Base-by-base conservation (phyloP, 2,329 filamentous ascomycete species). In the Claviceps sorghi region DNA sequence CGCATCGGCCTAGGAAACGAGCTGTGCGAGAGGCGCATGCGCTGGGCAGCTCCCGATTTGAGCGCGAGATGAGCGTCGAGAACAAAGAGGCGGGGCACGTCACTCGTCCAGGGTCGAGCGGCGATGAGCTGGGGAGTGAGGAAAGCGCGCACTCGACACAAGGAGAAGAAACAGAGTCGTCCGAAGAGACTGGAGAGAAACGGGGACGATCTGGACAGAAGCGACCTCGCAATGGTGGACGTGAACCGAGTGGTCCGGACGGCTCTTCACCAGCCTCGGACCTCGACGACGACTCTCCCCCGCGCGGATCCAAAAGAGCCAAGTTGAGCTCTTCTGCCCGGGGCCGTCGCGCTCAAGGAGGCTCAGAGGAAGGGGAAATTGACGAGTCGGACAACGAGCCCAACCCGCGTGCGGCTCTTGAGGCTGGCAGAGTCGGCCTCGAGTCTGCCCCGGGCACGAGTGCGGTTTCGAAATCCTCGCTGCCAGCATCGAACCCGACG, bases 361-460 rank as follows among this genome's bases (percentile, higher is more conserved):
- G 55, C 48, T 59, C 60, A 19, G 65, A 69, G 51, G 66, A 68
- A 53, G 65, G 65, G 22, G 64, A 69, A 56, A 59, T 65, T 49
- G 63, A 63, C 26, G 62, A 65, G 41, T 57, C 53, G 10, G 53
- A 52, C 11, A 51, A 42, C 22, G 53, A 53, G 11, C 5, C 40
- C 4, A 55, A 55, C 30, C 53, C 53, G n/a, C 51, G 53, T 32
- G 48, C 48, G 45, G 53, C 48, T 22, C 43, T 55, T 19, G 53
- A 55, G 38, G 40, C n/a, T 29, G 53, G 51, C 47, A 55, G 49
- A 49, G 40, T n/a, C 11, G 30, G 13, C 17, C n/a, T 26, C n/a
- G 17, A 6, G 19, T 43, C n/a, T 10, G 40, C 7, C 11, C 15
- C 29, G 21, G 48, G 34, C 36, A 19, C 15, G 29, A 48, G 32